phyloP scores from a whole-genome alignment of 805 yeast species.

The Candida namnaoensis region DNA sequence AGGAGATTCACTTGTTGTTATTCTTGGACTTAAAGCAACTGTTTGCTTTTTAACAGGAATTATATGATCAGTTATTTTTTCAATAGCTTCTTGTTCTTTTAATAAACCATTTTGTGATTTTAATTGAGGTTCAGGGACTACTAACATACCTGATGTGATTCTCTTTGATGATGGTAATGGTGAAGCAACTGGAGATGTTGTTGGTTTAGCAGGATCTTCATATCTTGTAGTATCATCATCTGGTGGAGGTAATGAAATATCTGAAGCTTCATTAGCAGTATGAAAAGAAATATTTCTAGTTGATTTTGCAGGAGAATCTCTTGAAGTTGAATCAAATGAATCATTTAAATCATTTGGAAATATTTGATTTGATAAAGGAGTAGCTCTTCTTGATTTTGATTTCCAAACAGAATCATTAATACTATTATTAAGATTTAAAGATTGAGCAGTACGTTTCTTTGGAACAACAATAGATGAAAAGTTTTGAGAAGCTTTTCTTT shows the following conservation, averaged over 20 bases:
- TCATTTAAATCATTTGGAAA: conserved; percentile 16
- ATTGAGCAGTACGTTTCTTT: conserved; percentile 12
- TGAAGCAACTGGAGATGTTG: conserved; percentile 7
- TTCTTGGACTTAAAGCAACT: no score
- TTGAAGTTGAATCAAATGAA: not conserved
- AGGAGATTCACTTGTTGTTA: no score
- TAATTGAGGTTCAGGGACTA: conserved; percentile 33
- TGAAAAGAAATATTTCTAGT: conserved; percentile 18
- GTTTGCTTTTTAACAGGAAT: conserved; percentile 14
- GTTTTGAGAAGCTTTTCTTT: conserved; percentile 9
- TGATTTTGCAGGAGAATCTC: conserved; percentile 1
- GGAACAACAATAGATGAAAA: conserved; percentile 15
- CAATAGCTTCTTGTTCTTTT: conserved; percentile 27
- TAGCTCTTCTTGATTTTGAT: conserved; percentile 21
- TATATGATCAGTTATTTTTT: conserved; percentile 13
- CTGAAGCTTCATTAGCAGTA: conserved; percentile 23
- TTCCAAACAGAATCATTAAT: conserved; percentile 10
- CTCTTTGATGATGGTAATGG: conserved; percentile 22
- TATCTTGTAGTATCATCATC: conserved; percentile 11
- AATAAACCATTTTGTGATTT: conserved; percentile 26
- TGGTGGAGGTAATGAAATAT: conserved; percentile 20
- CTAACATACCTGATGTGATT: conserved; percentile 33
- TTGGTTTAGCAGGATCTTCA: conserved; percentile 15
- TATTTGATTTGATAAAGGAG: conserved; percentile 31
- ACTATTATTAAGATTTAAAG: not conserved